Conservation (phyloP, 768 basidiomycete species). For the Coprinopsis cinerea region DNA sequence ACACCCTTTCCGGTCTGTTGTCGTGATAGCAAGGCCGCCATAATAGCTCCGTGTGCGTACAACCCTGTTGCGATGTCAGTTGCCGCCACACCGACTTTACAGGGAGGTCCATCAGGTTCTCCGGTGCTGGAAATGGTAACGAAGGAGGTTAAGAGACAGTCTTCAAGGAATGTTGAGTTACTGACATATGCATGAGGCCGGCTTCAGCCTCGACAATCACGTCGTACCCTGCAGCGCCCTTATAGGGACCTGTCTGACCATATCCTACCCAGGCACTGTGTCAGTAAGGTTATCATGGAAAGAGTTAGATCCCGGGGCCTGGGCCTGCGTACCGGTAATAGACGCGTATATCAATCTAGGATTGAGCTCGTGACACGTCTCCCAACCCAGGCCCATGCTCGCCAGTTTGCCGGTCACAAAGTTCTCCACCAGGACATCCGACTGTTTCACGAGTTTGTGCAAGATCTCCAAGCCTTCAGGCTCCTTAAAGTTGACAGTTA, state of each 20-base stretch:
- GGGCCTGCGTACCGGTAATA: conserved; percentile 70
- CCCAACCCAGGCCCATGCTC: conserved; percentile 80
- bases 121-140: conserved; percentile 57
- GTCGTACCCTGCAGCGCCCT: conserved; percentile 81
- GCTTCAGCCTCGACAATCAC: conserved; percentile 86
- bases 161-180: conserved; percentile 11
- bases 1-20: conserved; percentile 81
- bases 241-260: conserved; percentile 83
- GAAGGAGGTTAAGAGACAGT: neutral
- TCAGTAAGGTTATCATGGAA: no score
- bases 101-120: conserved; percentile 78
- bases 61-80: conserved; percentile 87
- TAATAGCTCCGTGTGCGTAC: conserved; percentile 88
- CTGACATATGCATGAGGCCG: conserved; percentile 90
- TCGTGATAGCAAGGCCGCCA: conserved; percentile 82
- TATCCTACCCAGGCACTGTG: conserved; percentile 24
- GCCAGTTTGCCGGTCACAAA: conserved; percentile 82
- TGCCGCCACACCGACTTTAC: conserved; percentile 93
- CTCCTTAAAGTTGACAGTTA: conserved; percentile 85
- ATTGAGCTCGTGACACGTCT: conserved; percentile 74
- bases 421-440: conserved; percentile 90
- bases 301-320: no score
- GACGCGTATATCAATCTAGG: conserved; percentile 81
- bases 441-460: conserved; percentile 57
- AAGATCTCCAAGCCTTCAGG: conserved; percentile 73